These are phyloP conservation scores for Phoma sp. DNA, from an alignment of 2,329 filamentous ascomycete genomes.

Conservation along the genomic window DNA sequence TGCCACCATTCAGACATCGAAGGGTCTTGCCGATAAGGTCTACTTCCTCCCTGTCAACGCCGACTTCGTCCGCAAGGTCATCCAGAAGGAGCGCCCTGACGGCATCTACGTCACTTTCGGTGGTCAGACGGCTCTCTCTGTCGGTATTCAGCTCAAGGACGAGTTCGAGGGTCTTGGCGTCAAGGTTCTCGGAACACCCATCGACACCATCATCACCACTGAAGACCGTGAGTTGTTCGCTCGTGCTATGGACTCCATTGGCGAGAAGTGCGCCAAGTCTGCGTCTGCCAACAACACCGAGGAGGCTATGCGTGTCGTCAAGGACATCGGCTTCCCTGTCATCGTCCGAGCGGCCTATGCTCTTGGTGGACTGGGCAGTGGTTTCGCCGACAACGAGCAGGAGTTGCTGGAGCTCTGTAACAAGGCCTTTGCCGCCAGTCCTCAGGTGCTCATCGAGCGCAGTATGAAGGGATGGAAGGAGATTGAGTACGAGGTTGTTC, in stretches of 20 bases:
- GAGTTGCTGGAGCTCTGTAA: slow-evolving; percentile 88
- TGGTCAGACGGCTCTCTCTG: slow-evolving; percentile 94
- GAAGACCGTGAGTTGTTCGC: slow-evolving; percentile 98
- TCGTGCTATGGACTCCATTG: slow-evolving; percentile 97
- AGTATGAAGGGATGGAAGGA: slow-evolving; percentile 99
- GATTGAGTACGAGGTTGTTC: slow-evolving; percentile 97
- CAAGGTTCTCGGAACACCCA: slow-evolving; percentile 92
- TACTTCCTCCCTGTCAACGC: slow-evolving; percentile 98
- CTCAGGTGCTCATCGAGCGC: slow-evolving; percentile 94
- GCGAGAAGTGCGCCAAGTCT: slow-evolving; percentile 97
- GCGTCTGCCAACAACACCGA: slow-evolving; percentile 88
- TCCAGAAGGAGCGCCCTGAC: slow-evolving; percentile 91
- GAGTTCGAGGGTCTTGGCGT: slow-evolving; percentile 94
- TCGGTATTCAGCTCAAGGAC: slow-evolving; percentile 96
- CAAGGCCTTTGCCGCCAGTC: slow-evolving; percentile 93
- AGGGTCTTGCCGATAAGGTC: slow-evolving; percentile 96
- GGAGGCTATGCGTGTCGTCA: slow-evolving; percentile 86
- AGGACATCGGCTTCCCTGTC: slow-evolving; percentile 93
- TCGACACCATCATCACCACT: slow-evolving; percentile 97
- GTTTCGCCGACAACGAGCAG: slow-evolving; percentile 87
- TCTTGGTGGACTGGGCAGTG: slow-evolving; percentile 91
- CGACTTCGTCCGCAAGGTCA: slow-evolving; percentile 97
- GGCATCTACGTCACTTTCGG: slow-evolving; percentile 98
- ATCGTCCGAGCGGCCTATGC: slow-evolving; percentile 97
- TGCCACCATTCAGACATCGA: slow-evolving; percentile 97